Evolutionary conservation across 164 flowering plant genomes (phyloP).

Genomic region (Berberis thunbergii): DNA sequence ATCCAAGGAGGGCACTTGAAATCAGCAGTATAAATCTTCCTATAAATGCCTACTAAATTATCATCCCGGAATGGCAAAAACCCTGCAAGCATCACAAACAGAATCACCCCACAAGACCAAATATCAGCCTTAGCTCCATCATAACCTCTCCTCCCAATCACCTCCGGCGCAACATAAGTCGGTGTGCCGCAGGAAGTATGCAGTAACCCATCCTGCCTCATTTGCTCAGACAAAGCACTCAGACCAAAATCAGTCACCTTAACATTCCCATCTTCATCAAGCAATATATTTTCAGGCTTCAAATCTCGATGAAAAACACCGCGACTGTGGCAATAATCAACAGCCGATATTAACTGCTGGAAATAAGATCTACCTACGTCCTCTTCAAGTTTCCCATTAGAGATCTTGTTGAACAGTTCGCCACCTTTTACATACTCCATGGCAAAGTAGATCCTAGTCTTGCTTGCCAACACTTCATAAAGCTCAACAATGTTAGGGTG

Average conservation of each 20-base stretch:
- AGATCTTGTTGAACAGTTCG: conserved; percentile 40
- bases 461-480: conserved; percentile 50
- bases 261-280: conserved; percentile 40
- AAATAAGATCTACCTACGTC: conserved; percentile 41
- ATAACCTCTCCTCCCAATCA: conserved; percentile 41
- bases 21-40: conserved; percentile 45
- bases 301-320: conserved; percentile 50
- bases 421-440: conserved; percentile 56
- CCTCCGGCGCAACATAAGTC: conserved; percentile 59
- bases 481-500: conserved; percentile 51
- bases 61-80: conserved; percentile 51
- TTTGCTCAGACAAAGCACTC: conserved; percentile 42
- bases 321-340: conserved; percentile 53
- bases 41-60: conserved; percentile 41
- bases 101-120: conserved; percentile 56
- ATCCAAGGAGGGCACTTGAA: conserved; percentile 61
- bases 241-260: conserved; percentile 51
- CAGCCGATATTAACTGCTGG: conserved; percentile 49
- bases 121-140: conserved; percentile 54
- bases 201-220: conserved; percentile 40
- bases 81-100: conserved; percentile 46
- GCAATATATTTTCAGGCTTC: conserved; percentile 43
- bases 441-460: conserved; percentile 49
- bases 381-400: conserved; percentile 37
- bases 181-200: conserved; percentile 61